phyloP scores from a whole-genome alignment of 2,329 filamentous ascomycete genomes.

The Penicillium sp. region DNA sequence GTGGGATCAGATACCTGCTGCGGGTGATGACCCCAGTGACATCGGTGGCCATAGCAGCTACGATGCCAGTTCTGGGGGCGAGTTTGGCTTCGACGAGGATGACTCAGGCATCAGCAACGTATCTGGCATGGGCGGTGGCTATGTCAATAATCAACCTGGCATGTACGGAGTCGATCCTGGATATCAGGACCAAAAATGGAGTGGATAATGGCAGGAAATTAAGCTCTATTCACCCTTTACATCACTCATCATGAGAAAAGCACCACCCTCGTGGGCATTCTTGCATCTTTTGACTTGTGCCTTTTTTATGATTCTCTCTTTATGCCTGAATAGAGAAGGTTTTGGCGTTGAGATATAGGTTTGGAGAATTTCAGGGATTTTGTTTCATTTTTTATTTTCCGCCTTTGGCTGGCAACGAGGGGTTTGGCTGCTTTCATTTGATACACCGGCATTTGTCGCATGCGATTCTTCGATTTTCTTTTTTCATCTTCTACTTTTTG shows the following conservation, averaged over 20 bases:
- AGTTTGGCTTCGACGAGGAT: conserved; percentile 46
- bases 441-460: conserved; percentile 1
- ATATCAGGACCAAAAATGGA: conserved; percentile 33
- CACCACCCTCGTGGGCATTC: conserved; percentile 6
- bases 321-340: conserved; percentile 20
- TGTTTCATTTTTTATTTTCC: background rate
- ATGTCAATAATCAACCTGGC: conserved; percentile 32
- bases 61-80: conserved; percentile 45
- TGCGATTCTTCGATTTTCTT: background rate
- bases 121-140: conserved; percentile 37
- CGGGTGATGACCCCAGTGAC: conserved; percentile 56
- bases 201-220: conserved; percentile 8
- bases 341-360: conserved; percentile 29
- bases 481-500: background rate
- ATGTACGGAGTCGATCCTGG: conserved; percentile 32
- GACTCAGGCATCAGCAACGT: conserved; percentile 38
- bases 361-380: conserved; percentile 8
- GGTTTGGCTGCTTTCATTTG: background rate
- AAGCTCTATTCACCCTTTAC: background rate
- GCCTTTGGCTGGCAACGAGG: background rate
- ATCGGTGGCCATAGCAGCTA: conserved; percentile 65
- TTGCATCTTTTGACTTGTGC: background rate
- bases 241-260: conserved; percentile 5
- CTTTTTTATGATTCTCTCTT: background rate
- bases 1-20: conserved; percentile 72